Conservation (phyloP, 768 basidiomycete species). For the Auriscalpium vulgare region DNA sequence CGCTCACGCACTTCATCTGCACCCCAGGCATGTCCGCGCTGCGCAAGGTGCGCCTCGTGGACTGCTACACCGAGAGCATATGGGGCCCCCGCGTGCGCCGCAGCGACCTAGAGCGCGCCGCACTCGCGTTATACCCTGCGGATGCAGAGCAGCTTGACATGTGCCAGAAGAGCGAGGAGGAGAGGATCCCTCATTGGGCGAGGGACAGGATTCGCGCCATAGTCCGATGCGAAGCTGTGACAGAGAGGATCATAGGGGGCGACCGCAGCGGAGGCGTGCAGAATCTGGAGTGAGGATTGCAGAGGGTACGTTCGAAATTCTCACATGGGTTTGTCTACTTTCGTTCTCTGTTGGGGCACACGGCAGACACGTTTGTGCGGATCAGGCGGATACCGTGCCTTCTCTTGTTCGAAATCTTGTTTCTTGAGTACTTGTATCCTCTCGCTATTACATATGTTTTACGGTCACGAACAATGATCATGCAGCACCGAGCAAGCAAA, state of each 20-base stretch:
- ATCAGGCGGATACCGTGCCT: too few relatives aligned
- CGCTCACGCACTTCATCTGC: slow-evolving; percentile 31
- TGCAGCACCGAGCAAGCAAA: too few relatives aligned
- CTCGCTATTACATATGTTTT: too few relatives aligned
- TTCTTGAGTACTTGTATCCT: too few relatives aligned
- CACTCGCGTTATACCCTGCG: slow-evolving; percentile 8
- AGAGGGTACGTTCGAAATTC: too few relatives aligned
- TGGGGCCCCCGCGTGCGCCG: slow-evolving; percentile 49
- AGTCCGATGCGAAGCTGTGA: slow-evolving; percentile 42
- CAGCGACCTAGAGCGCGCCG: slow-evolving; percentile 38
- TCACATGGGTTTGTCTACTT: too few relatives aligned
- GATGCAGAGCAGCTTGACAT: background rate
- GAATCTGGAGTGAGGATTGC: slow-evolving; percentile 4
- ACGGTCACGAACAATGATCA: too few relatives aligned
- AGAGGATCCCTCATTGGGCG: slow-evolving; percentile 5
- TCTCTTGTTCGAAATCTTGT: too few relatives aligned
- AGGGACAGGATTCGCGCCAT: slow-evolving; percentile 30
- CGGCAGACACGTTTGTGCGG: too few relatives aligned
- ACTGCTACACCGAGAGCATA: slow-evolving; percentile 47
- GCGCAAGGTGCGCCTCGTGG: slow-evolving; percentile 36
- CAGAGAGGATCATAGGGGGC: slow-evolving; percentile 46
- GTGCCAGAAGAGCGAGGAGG: background rate
- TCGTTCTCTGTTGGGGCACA: too few relatives aligned
- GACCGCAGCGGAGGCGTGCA: slow-evolving; percentile 32
- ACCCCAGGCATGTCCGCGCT: slow-evolving; percentile 19